Conservation (phyloP, 139 green algal species). For the Picochlorum sp. region DNA sequence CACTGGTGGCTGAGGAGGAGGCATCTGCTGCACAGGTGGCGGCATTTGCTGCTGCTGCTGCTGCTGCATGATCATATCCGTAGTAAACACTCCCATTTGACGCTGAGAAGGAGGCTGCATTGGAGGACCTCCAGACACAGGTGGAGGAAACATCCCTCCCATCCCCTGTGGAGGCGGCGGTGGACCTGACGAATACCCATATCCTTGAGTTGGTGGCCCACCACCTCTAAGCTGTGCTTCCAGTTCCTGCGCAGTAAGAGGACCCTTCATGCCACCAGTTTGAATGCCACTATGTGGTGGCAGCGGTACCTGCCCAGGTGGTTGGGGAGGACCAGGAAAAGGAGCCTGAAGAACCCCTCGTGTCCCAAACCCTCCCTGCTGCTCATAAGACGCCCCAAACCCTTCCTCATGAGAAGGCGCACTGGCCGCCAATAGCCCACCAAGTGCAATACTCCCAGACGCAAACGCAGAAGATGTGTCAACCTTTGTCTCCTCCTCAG, state of each 20-base stretch:
- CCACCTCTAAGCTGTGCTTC: constrained; percentile 35
- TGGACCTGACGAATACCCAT: not conserved
- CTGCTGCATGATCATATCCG: constrained; percentile 19
- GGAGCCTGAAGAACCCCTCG: not conserved
- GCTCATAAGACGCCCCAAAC: not conserved
- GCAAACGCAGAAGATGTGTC: not conserved
- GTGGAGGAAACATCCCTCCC: not conserved
- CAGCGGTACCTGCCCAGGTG: too few species aligned
- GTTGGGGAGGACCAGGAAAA: not conserved
- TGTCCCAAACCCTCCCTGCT: not conserved
- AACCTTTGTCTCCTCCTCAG: not conserved
- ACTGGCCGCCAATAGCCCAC: constrained; percentile 13
- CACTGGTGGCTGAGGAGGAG: not conserved
- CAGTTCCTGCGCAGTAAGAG: constrained; percentile 33
- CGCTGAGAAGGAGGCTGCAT: not conserved
- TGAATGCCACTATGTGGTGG: not conserved
- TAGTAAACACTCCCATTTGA: constrained; percentile 9
- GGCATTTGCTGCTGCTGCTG: constrained; percentile 13
- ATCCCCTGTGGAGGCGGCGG: not conserved
- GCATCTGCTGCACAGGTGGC: not conserved
- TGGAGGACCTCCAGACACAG: not conserved
- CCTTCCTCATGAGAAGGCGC: constrained; percentile 11
- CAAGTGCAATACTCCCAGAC: constrained; percentile 29
- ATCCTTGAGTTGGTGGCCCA: not conserved
- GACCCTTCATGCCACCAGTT: not conserved